Base-by-base conservation (phyloP, 106 monocot genomes). In the Iris macrosiphon region DNA sequence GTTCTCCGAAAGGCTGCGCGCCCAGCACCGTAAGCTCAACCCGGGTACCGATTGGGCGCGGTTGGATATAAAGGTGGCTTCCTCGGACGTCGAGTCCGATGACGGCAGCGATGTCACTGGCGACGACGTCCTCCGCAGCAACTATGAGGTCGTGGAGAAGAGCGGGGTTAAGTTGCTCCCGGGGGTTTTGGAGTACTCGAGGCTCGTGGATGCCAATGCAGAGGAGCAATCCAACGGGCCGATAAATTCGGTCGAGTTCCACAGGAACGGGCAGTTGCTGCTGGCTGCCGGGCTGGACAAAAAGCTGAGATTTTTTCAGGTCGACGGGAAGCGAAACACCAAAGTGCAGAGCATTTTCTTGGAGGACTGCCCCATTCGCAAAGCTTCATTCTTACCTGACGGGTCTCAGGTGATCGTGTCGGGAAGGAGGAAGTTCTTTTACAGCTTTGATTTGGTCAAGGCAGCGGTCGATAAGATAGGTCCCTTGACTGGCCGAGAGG, bases 361-460 rank as follows among this genome's bases (percentile, higher is more conserved):
- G 0, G 79, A 85, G 62, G 85, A 96, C 61, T 96, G 81, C 60
- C 95, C 89, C 0, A 64, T 86, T 12, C 56, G 52, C 5, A 89
- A 89, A 37, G 89, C 95, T 30, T 63, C 95, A 0, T 96, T 96
- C 49, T 27, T 89, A 17, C 89, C 89, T 18, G 79, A 96, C 38
- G 95, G 95, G 11, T 86, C 89, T 35, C 82, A 90, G 62, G 86
- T 80, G 15, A 86, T 96, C 20, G 31, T 83, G 25, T 27, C 85
- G 2, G 82, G 89, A 14, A 73, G 89, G 57, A 85, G 89, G 45
- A 89, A 80, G 45, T 96, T 77, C 69, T 96, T 96, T 60, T 89
- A 89, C 60, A 71, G 55, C 18, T 83, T 85, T 68, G 85, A 96
- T 79, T 61, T 96, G 69, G 74, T 79, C 1, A 96, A 85, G 26